phyloP scores from a whole-genome alignment of 2,329 filamentous ascomycete genomes.

The Lecanicillium sp. region DNA sequence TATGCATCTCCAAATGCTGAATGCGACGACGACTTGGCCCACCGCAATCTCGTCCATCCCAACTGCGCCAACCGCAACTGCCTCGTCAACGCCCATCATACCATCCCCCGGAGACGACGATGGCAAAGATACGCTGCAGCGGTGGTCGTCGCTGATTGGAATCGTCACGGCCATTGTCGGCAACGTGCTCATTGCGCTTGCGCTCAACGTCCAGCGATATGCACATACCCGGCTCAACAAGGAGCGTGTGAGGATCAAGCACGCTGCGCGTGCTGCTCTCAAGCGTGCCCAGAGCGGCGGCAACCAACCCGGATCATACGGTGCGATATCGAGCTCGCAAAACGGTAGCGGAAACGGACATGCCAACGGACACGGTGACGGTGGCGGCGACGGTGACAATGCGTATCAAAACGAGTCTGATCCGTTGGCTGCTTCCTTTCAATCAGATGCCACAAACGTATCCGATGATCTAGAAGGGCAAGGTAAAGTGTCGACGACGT shows the following conservation, averaged over 20 bases:
- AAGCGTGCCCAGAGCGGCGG: slow-evolving; percentile 30
- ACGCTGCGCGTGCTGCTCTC: slow-evolving; percentile 44
- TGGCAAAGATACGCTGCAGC: slow-evolving; percentile 42
- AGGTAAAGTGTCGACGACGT: slow-evolving; percentile 50
- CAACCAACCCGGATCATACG: slow-evolving; percentile 21
- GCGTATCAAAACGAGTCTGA: slow-evolving; percentile 33
- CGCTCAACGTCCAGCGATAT: slow-evolving; percentile 93
- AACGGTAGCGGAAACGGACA: slow-evolving; percentile 10
- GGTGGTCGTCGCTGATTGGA: slow-evolving; percentile 92
- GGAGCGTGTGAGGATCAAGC: slow-evolving; percentile 52
- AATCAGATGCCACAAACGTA: slow-evolving; percentile 25
- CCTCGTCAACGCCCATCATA: slow-evolving; percentile 1
- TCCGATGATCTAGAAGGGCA: slow-evolving; percentile 16
- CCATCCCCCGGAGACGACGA: slow-evolving; percentile 14
- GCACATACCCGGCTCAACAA: slow-evolving; percentile 79
- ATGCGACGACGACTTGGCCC: background rate
- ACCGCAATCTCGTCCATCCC: background rate
- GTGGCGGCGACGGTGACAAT: slow-evolving; percentile 21
- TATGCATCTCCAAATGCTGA: background rate
- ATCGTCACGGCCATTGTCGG: slow-evolving; percentile 88
- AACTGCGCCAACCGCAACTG: background rate
- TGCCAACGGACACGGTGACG: slow-evolving; percentile 13
- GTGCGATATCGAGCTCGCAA: slow-evolving; percentile 17
- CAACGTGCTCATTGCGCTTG: slow-evolving; percentile 89
- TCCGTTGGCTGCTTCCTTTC: slow-evolving; percentile 42